Percentiles rank a stretch among this genome's conserved stretches.
Evolutionary conservation across 164 flowering plant species (phyloP).

Genomic region (Taxillus chinensis): DNA sequence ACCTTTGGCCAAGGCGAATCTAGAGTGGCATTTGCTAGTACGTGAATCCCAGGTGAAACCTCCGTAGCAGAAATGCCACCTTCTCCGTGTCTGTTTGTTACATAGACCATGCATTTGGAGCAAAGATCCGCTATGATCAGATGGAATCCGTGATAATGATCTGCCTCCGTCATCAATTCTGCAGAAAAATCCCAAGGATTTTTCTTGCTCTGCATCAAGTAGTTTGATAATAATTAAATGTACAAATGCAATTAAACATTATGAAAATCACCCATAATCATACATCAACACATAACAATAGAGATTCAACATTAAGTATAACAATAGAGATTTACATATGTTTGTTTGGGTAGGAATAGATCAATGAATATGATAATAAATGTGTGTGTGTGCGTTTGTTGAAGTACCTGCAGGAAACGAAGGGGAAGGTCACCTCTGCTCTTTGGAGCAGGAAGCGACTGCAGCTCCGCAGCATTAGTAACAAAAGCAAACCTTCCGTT

Average conservation of each 20-base stretch:
- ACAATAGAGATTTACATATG: too few relatives aligned
- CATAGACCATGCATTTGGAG: conserved; percentile 37
- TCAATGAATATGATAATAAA: too few relatives aligned
- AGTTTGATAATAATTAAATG: conserved; percentile 2
- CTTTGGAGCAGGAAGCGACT: conserved; percentile 22
- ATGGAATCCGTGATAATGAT: conserved; percentile 48
- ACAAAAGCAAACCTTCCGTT: conserved; percentile 60
- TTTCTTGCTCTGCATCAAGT: conserved; percentile 29
- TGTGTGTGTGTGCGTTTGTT: too few relatives aligned
- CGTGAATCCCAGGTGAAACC: conserved; percentile 56
- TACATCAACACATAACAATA: too few relatives aligned
- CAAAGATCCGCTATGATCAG: conserved; percentile 37
- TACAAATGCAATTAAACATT: too few relatives aligned
- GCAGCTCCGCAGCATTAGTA: conserved; percentile 55
- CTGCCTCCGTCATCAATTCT: conserved; percentile 32
- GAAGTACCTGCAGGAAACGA: conserved; percentile 56
- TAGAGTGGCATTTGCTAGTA: conserved; percentile 48
- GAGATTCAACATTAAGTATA: too few relatives aligned
- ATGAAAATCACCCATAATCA: too few relatives aligned
- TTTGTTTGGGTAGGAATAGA: too few relatives aligned
- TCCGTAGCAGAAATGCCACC: conserved; percentile 10
- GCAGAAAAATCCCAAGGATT: conserved; percentile 42
- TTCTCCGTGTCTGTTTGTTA: conserved; percentile 42
- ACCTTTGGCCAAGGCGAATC: conserved; percentile 78
- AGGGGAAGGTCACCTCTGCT: conserved; percentile 71